Base-by-base conservation (phyloP, 176 grass and related monocot species). In the Raddia distichophylla region DNA sequence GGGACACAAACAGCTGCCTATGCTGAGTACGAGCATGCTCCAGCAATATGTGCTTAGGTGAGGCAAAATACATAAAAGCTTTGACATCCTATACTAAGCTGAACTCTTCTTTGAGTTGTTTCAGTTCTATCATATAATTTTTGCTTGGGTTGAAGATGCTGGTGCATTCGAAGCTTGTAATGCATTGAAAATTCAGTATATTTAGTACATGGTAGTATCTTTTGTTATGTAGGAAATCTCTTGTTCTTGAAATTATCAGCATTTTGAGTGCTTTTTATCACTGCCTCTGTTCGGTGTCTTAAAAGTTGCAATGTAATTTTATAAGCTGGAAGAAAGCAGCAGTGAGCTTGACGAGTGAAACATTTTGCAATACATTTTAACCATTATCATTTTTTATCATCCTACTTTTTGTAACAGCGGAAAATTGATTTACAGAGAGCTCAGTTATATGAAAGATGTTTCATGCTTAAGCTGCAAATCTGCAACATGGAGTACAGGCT, bases 391-490 rank as follows among this genome's bases (percentile, higher is more conserved):
- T 20, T 32, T 54, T 55, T 75, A n/a, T 58, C 43, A 67, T 75
- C 55, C 3, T 75, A 37, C 18, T 53, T 83, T 13, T 56, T 40
- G 60, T 78, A 33, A 11, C 48, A 32, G 46, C 71, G 34, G 49
- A 73, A 73, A 73, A 17, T 10, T 42, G 56, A 7, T 72, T 19
- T 57, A 16, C 33, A 13, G 4, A 20, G 80, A 63, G 32, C 57
- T 63, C 13, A 72, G 22, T 9, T 51, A 60, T 54, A 43, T 57
- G 40, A 10, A 22, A 20, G 40, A 34, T n/a, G 22, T 81, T 81
- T 59, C 58, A 81, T 71, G 46, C 68, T 82, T 73, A 82, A 48
- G 56, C 35, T 20, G 4, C 61, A 55, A 10, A 72, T 20, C 4
- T 33, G 57, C 57, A 71, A 74, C 58, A 82, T 44, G 58, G 12